Base-by-base conservation (phyloP, 108 stramenopile genomes). In the Hondaea fermentalgiana region DNA sequence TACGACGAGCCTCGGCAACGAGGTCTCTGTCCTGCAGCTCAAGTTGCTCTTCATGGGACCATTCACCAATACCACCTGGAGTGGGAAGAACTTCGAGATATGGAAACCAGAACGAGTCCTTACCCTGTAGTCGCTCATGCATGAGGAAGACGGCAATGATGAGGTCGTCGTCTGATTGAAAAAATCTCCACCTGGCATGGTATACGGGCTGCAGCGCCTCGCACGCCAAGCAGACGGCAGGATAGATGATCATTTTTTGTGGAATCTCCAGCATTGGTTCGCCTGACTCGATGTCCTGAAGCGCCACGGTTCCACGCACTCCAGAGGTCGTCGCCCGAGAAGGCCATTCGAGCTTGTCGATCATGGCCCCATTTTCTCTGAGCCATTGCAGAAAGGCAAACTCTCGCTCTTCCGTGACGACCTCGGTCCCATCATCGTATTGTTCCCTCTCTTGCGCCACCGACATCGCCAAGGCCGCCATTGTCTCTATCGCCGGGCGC, bases 101-200 rank as follows among this genome's bases (percentile, higher is more conserved):
- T 5, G 94, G 93, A 58, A 29, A 53, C 90, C 91, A 94, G 91
- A 94, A 94, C 23, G 91, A 92, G 8, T 42, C 58, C 25, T 93
- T 60, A 28, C 93, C 93, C 57, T 72, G 88, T 0, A 72, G 59
- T 14, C 64, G 58, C 53, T 94, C 93, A 59, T 92, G 89, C 92
- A 94, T 88, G n/a, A 94, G 28, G 53, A 88, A 93, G 8, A 94
- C 8, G 17, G 92, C 93, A 47, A 94, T 87, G 21, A 92, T 72
- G 58, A 90, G 57, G 90, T 94, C 94, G 58, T 89, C 91, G 53
- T 45, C 88, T 47, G 69, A 17, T 90, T 12, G 21, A 19, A 42
- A 88, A 28, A 23, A 57, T 23, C 19, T 44, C 44, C 57, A 59
- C 14, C 3, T 43, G 10, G 35, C 29, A 23, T 83, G 58, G 14